Conservation (phyloP, 768 basidiomycete genomes). For the Mycena latifolia region DNA sequence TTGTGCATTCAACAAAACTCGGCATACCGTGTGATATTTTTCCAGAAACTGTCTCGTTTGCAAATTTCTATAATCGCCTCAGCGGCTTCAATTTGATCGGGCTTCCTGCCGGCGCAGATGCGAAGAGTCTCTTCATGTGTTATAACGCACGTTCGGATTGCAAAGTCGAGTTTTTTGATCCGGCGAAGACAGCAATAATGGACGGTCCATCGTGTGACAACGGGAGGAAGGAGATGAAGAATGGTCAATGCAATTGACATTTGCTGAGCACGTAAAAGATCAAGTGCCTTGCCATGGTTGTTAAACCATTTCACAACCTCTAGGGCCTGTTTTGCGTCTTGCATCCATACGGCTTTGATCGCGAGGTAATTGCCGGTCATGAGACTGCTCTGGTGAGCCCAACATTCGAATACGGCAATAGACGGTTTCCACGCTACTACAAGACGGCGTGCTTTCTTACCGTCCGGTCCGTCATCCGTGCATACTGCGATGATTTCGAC, state of each 20-base stretch:
- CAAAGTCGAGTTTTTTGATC: conserved; percentile 30
- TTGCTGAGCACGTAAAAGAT: conserved; percentile 30
- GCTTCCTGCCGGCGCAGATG: too few species aligned
- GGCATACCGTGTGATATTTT: too few species aligned
- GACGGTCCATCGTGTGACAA: conserved; percentile 39
- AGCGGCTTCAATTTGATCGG: too few species aligned
- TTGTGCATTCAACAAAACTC: too few species aligned
- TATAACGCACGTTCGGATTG: neutral
- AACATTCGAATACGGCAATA: conserved; percentile 39
- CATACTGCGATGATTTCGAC: conserved; percentile 2
- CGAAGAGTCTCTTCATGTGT: neutral
- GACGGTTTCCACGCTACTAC: conserved; percentile 9
- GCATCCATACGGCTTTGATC: conserved; percentile 26
- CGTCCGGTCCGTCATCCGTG: too few species aligned
- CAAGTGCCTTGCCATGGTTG: conserved; percentile 40
- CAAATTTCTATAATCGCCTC: too few species aligned
- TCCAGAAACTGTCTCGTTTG: too few species aligned
- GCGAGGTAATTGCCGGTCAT: too few species aligned
- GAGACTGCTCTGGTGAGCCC: conserved; percentile 47
- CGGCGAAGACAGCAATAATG: conserved; percentile 36
- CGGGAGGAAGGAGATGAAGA: conserved; percentile 23
- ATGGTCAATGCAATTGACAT: neutral
- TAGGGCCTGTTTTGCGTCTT: conserved; percentile 28
- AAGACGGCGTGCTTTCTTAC: too few species aligned
- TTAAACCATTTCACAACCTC: conserved; percentile 47